Base-by-base conservation (phyloP, 495 filamentous ascomycete species). In the Talaromyces wortmannii region DNA sequence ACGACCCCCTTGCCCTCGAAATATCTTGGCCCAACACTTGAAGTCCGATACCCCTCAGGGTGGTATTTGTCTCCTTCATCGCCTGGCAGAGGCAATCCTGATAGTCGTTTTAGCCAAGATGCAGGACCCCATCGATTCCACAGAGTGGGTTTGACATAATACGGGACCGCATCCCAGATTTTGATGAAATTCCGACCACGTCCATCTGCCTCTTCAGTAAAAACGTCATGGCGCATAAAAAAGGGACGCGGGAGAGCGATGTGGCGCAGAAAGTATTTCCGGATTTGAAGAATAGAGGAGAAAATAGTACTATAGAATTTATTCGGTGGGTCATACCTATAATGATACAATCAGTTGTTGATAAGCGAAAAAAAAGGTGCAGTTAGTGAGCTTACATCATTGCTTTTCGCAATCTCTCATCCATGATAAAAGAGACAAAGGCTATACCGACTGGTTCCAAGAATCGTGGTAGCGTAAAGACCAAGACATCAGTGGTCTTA, bases 361-460 rank as follows among this genome's bases (percentile, higher is more conserved):
- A 16, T 40, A 56, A 60, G 36, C n/a, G 12, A 23, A 23, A 23
- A 23, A 23, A 23, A 23, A 4, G 23, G 23, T 12, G 23, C 50
- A 42, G 50, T 42, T 18, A 43, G 17, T 53, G 12, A 16, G 45
- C 61, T 60, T 61, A 86, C 85, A 81, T 63, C 79, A 89, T 88
- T 2, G 84, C 83, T 43, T 69, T 78, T 10, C 85, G 68, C 52
- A 87, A 62, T 16, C 83, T 72, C 32, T 82, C 79, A 53, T 85
- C 83, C 79, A 88, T 83, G 50, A 88, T 67, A 36, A 77, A 79
- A 23, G 72, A 75, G 3, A 86, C 75, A 40, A 80, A 63, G n/a
- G 83, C 69, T 12, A 71, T 57, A 0, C 67, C 82, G 6, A 79
- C 60, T 3, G 67, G 67, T 55, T 80, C 79, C 31, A 81, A 54